Conservation (phyloP, 148 eudicot genomes). For the Cornus florida region DNA sequence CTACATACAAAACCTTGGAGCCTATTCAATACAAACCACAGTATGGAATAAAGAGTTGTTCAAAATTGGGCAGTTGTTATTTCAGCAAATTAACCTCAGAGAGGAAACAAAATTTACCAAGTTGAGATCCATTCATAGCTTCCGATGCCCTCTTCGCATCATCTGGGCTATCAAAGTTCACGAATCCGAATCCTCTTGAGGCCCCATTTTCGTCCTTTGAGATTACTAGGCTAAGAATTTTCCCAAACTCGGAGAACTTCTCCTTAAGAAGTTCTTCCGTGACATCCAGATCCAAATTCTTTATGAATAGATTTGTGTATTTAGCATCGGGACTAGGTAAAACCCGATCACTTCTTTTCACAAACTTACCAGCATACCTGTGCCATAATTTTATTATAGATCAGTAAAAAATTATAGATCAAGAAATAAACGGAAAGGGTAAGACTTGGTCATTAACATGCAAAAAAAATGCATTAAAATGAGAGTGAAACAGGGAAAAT, state of each 20-base stretch:
- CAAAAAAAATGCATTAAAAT: background rate
- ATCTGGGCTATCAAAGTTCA: conserved; percentile 63
- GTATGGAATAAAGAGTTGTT: conserved; percentile 1
- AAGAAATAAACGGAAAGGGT: background rate
- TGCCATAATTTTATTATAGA: conserved; percentile 3
- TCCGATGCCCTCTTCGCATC: conserved; percentile 67
- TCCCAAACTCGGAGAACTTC: conserved; percentile 70
- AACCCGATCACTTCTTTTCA: conserved; percentile 57
- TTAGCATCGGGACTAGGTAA: conserved; percentile 43
- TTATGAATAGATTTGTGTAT: conserved; percentile 68
- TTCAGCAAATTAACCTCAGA: background rate
- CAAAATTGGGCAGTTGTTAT: background rate
- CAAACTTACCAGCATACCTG: conserved; percentile 67
- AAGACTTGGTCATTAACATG: background rate
- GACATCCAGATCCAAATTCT: conserved; percentile 60
- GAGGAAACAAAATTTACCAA: conserved; percentile 42
- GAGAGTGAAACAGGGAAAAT: background rate
- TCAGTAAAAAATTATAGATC: background rate
- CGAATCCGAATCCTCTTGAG: conserved; percentile 80
- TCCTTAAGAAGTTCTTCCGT: conserved; percentile 49
- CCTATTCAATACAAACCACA: conserved; percentile 34
- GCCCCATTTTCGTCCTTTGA: conserved; percentile 59
- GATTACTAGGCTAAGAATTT: conserved; percentile 60
- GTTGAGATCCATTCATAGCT: conserved; percentile 62
- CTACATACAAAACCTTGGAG: conserved; percentile 68